Base-by-base conservation (phyloP, 2,329 filamentous ascomycete species). In the Xylariaceae sp. region DNA sequence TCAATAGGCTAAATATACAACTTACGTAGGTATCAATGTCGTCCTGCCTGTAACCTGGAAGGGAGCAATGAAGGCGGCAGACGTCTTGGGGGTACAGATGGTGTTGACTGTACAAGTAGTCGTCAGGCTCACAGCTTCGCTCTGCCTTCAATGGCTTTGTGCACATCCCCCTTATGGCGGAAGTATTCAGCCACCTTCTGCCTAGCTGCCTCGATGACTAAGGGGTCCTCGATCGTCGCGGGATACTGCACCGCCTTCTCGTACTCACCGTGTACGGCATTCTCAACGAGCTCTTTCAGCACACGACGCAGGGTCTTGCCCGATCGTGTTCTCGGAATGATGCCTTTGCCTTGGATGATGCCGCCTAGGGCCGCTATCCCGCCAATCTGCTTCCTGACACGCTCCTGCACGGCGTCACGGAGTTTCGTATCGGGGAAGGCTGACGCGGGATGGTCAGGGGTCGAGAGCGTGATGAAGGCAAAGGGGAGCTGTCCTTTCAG, bases 401-500 rank as follows among this genome's bases (percentile, higher is more conserved):
- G 80, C 35, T 73, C 75, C 67, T 94, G 90, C 47, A 94, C 84
- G 71, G 92, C 89, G n/a, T 68, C 64, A 13, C 73, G 71, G 5
- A 85, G 68, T 50, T 74, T 58, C 1, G 71, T 63, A 37, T 80
- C 76, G 0, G 81, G 80, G 2, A 82, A 73, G 8, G 82, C 82
- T 7, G 79, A 80, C 1, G 73, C 65, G 3, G 77, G 82, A 71
- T 82, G 80, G 3, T 78, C 71, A 10, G 79, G 67, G 1, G 71
- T 70, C 2, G 75, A 76, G 15, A 81, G 75, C 0, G 81, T 88
- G 66, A 96, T 80, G 72, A 97, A 96, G 8, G 92, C 92, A 69
- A 97, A 96, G 0, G 93, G 92, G 4, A 96, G 82, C 68, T 96
- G 91, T 15, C 92, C 93, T 73, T 97, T 97, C 49, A 96, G 78